Base-by-base conservation (phyloP, 2,329 filamentous ascomycete genomes). In the Curvularia hawaiiensis region DNA sequence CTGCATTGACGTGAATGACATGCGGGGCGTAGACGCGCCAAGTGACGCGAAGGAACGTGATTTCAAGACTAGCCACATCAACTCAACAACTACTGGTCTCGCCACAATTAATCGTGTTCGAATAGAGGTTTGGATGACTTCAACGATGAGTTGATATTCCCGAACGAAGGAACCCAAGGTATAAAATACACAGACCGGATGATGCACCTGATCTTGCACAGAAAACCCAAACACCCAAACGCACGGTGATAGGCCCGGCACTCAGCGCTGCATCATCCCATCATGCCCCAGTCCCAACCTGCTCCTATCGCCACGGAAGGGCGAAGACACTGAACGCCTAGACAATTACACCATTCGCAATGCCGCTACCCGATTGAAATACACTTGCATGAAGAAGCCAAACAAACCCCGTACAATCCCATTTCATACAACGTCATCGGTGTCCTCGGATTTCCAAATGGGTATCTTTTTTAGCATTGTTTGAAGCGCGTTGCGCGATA, bases 381-480 rank as follows among this genome's bases (percentile, higher is more conserved):
- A 57, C 62, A 61, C 59, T 61, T 57, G 61, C 59, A 63, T 56
- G 45, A 50, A 60, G 57, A 63, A 58, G 58, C 45, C 61, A 60
- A 54, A 59, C 59, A 60, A 56, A 58, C 54, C 56, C 52, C 56
- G 59, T 64, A 61, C 40, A 22, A 24, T 64, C 64, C 65, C 69
- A 65, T 59, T 67, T 73, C 72, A 72, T 75, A 70, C 70, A 73
- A 73, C 65, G 60, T 65, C 63, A 59, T 59, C 55, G 51, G 52
- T 64, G 58, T 52, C 56, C 50, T 66, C 62, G 54, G 63, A 59
- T 70, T 66, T 67, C 66, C 67, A 68, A 43, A 66, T 65, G 72
- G 72, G 72, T 75, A 74, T 75, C 67, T 70, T 64, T 26, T 64
- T 65, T 70, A 61, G 62, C 61, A 65, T 48, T 53, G 70, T 64